Base-by-base conservation (phyloP, 73 alveolate genomes). In the Blepharisma japonicum region DNA sequence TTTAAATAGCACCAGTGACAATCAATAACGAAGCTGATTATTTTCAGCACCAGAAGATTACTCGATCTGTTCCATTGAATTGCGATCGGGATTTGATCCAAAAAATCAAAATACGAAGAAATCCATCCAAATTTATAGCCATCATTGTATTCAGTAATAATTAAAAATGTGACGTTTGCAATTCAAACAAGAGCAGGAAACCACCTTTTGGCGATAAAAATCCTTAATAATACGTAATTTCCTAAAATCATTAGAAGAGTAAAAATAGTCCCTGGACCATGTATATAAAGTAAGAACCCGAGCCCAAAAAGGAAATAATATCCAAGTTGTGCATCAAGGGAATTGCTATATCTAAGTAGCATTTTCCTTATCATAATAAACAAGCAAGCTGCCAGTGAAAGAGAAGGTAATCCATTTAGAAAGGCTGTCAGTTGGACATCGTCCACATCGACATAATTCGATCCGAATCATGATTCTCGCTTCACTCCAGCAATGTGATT, bases 91-190 rank as follows among this genome's bases (percentile, higher is more conserved):
- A 53, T 14, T 14, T 53, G 27, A 53, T 53, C 67, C 23, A 53
- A 53, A 4, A 53, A 53, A 0, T 4, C 67, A 14, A 53, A 53
- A 14, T 20, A 11, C 4, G n/a, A 11, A 53, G n/a, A 14, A 53
- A 53, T 53, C 67, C 67, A 53, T 14, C 27, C 67, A 53, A 53
- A 53, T 53, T 53, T 53, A 53, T 14, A 53, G 27, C 67, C 67
- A 53, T 53, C 67, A 53, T 53, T 14, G 23, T 53, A 53, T 20
- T 53, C 67, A 53, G 67, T 20, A 53, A 53, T 11, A 14, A 53
- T 20, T 14, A 53, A 20, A 53, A 53, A 53, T 14, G 67, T 53
- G n/a, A 53, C n/a, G 23, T 53, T 53, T 20, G 27, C 67, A 14
- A 53, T 53, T 20, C 67, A 53, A 53, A 53, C 67, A 11, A 53